A percentile compares a stretch with the other conserved stretches of the same genome.
These are phyloP conservation scores for Candida maesae DNA, from an alignment of 805 yeast species.

Conservation along the genomic window DNA sequence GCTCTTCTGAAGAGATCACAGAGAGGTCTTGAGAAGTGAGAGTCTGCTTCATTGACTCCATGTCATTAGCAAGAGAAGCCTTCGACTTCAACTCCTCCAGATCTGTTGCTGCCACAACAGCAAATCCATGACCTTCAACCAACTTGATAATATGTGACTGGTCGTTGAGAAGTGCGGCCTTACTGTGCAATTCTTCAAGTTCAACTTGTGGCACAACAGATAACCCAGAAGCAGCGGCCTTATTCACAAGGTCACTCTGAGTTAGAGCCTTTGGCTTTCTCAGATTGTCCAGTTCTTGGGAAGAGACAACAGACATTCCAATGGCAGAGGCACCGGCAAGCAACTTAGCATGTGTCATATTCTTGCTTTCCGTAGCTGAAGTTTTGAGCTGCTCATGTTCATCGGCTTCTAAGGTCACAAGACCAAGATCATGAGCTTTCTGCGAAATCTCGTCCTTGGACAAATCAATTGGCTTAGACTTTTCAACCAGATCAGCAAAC, in stretches of 20 bases:
- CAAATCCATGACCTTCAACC: neutral
- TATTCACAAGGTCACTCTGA: neutral
- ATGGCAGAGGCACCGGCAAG: conserved; percentile 6
- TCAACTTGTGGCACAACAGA: conserved; percentile 3
- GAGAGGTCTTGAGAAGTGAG: conserved; percentile 2
- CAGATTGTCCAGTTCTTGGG: neutral
- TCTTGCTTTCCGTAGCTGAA: conserved; percentile 1
- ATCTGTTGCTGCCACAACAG: neutral
- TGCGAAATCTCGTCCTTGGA: conserved; percentile 9
- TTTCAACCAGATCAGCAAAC: conserved; percentile 16
- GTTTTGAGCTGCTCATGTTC: conserved; percentile 7
- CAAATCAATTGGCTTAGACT: conserved; percentile 4
- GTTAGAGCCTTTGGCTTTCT: conserved; percentile 1
- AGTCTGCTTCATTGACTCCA: neutral
- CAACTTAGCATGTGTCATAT: conserved; percentile 2
- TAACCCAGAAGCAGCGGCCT: conserved; percentile 1
- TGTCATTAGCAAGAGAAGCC: neutral
- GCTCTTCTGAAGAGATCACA: neutral
- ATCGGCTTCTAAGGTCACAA: conserved; percentile 21
- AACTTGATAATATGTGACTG: neutral
- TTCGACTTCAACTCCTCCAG: neutral
- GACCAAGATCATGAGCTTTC: conserved; percentile 28
- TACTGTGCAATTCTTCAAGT: conserved; percentile 3
- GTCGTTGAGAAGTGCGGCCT: neutral
- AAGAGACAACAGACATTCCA: conserved; percentile 6